phyloP scores from a whole-genome alignment of 495 filamentous ascomycete species.

The Aspergillus baeticus region DNA sequence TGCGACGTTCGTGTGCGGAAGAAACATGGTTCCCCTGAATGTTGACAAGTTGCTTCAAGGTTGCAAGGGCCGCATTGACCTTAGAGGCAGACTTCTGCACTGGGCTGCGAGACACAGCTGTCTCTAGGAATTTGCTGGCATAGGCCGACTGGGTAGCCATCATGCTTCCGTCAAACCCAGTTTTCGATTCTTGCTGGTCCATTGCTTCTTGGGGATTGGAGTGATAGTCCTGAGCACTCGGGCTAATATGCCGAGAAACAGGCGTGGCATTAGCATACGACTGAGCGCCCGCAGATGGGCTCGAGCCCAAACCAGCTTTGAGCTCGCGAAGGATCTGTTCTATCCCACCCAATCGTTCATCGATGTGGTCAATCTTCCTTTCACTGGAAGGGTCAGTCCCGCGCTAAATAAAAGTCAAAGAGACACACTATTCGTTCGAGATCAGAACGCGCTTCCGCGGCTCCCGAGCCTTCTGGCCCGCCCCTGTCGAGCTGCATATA shows the following conservation, averaged over 20 bases:
- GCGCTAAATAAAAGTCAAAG: neutral
- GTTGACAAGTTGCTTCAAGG: constrained; percentile 55
- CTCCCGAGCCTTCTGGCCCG: constrained; percentile 57
- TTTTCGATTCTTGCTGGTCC: constrained; percentile 41
- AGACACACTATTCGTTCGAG: constrained; percentile 64
- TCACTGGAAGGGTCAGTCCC: constrained; percentile 44
- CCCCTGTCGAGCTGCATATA: constrained; percentile 57
- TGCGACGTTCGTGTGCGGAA: constrained; percentile 39
- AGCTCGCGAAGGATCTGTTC: constrained; percentile 49
- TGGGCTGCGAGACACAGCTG: constrained; percentile 54
- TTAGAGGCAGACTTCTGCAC: constrained; percentile 48
- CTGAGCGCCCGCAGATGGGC: constrained; percentile 4
- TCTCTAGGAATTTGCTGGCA: constrained; percentile 61
- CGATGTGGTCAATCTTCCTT: constrained; percentile 66
- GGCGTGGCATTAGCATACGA: constrained; percentile 20
- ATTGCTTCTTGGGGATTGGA: constrained; percentile 23
- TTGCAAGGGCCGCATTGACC: constrained; percentile 55
- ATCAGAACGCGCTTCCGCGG: constrained; percentile 63
- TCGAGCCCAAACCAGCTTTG: constrained; percentile 16
- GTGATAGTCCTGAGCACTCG: constrained; percentile 22
- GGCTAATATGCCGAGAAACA: constrained; percentile 17
- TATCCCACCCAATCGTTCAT: constrained; percentile 59
- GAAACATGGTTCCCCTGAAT: constrained; percentile 44
- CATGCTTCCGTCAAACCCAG: constrained; percentile 59
- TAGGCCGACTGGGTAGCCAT: constrained; percentile 62